phyloP scores from a whole-genome alignment of 352 stramenopile species.

The Elongisporangium anandrum region DNA sequence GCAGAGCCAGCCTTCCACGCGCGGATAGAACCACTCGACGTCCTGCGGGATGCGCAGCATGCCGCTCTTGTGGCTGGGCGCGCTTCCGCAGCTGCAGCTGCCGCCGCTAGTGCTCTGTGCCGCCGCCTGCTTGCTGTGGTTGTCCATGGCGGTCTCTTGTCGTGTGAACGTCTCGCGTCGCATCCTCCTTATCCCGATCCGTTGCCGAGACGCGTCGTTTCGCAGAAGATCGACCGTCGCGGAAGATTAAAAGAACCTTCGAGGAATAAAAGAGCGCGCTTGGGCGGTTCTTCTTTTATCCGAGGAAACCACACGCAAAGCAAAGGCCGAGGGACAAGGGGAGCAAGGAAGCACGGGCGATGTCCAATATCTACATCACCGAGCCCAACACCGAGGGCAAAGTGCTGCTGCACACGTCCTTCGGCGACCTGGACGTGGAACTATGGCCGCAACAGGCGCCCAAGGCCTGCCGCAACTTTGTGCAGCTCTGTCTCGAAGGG shows the following conservation, averaged over 20 bases:
- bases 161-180: not conserved
- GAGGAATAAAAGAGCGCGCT: not conserved
- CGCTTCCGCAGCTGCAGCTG: not conserved
- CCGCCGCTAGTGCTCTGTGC: not conserved
- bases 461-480: slow-evolving; percentile 91
- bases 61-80: not conserved
- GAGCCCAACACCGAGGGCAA: slow-evolving; percentile 95
- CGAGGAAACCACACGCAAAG: not conserved
- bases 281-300: not conserved
- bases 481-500: slow-evolving; percentile 89
- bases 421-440: slow-evolving; percentile 97
- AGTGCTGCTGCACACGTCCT: slow-evolving; percentile 95
- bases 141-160: not conserved
- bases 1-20: not conserved
- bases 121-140: not conserved
- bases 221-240: not conserved
- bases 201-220: not conserved
- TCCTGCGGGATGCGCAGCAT: not conserved
- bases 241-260: not conserved
- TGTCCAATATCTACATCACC: slow-evolving; percentile 97
- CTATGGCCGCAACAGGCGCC: slow-evolving; percentile 97
- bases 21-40: not conserved
- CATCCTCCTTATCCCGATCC: not conserved
- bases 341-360: slow-evolving; percentile 23
- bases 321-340: not conserved